Evolutionary conservation across 176 grass and related monocot genomes (phyloP).

Genomic region (Bothriochloa decipiens): DNA sequence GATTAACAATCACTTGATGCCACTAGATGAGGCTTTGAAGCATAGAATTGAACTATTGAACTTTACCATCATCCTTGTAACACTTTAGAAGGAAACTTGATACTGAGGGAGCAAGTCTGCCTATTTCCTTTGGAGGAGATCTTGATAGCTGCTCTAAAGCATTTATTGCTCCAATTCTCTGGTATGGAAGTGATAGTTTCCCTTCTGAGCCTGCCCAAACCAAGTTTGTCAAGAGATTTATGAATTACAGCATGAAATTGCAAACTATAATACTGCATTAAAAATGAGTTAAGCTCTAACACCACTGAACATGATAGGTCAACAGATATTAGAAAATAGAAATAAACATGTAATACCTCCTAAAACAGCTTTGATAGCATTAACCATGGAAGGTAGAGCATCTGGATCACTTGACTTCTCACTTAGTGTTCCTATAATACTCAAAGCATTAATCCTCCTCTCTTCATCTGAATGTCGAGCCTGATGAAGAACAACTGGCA

Average conservation of each 20-base stretch:
- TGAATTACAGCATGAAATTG: constrained; percentile 27
- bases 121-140: constrained; percentile 69
- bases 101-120: constrained; percentile 69
- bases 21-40: constrained; percentile 16
- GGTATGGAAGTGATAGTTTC: constrained; percentile 80
- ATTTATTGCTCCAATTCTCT: constrained; percentile 88
- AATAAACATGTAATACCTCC: constrained; percentile 60
- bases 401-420: constrained; percentile 94
- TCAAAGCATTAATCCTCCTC: constrained; percentile 75
- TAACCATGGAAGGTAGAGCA: constrained; percentile 77
- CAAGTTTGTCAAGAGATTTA: constrained; percentile 41
- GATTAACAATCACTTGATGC: constrained; percentile 28
- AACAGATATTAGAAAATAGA: constrained; percentile 37
- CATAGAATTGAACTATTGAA: constrained; percentile 37
- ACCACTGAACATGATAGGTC: constrained; percentile 35
- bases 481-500: constrained; percentile 82
- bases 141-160: constrained; percentile 81
- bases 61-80: constrained; percentile 91
- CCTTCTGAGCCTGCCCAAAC: constrained; percentile 88
- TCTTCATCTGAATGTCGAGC: constrained; percentile 86
- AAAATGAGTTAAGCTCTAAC: constrained; percentile 12
- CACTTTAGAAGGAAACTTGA: constrained; percentile 78
- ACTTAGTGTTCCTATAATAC: constrained; percentile 72
- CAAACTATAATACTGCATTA: not conserved
- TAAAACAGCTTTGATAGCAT: constrained; percentile 82